Evolutionary conservation across 495 filamentous ascomycete species (phyloP).

Genomic region (Hypomontagnella submonticulosa): DNA sequence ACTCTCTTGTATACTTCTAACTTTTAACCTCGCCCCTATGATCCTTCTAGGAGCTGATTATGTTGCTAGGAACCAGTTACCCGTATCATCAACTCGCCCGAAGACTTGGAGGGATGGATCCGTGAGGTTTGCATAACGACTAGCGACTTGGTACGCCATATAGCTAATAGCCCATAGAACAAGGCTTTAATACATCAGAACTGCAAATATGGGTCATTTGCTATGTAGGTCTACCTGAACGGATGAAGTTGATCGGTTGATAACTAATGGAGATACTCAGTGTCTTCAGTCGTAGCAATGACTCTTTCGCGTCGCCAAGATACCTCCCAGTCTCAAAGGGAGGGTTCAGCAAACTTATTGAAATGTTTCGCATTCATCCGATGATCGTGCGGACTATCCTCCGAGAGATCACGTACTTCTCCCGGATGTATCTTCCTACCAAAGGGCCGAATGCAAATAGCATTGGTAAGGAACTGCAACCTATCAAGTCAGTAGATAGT

Average conservation of each 20-base stretch:
- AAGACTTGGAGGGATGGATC: slow-evolving; percentile 18
- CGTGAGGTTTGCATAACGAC: slow-evolving; percentile 2
- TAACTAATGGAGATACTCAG: slow-evolving; percentile 2
- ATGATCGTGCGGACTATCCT: slow-evolving; percentile 22
- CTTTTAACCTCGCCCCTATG: neutral
- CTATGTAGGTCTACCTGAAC: slow-evolving; percentile 11
- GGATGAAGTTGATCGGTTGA: neutral
- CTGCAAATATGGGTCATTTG: slow-evolving; percentile 8
- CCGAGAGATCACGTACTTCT: slow-evolving; percentile 19
- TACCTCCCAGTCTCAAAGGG: slow-evolving; percentile 18
- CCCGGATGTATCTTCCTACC: neutral
- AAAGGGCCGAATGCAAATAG: neutral
- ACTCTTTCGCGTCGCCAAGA: neutral
- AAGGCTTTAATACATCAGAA: neutral
- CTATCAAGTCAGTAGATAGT: neutral
- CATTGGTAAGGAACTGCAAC: neutral
- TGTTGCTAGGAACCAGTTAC: slow-evolving; percentile 2
- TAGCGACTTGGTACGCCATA: neutral
- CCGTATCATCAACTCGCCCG: slow-evolving; percentile 7
- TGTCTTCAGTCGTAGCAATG: slow-evolving; percentile 15
- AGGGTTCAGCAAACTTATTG: slow-evolving; percentile 3
- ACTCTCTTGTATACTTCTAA: no score
- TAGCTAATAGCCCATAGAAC: slow-evolving; percentile 16
- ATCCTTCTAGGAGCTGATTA: neutral
- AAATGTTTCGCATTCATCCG: slow-evolving; percentile 24